phyloP scores from a whole-genome alignment of 2,329 filamentous ascomycete genomes.

The Colletotrichum sp. region DNA sequence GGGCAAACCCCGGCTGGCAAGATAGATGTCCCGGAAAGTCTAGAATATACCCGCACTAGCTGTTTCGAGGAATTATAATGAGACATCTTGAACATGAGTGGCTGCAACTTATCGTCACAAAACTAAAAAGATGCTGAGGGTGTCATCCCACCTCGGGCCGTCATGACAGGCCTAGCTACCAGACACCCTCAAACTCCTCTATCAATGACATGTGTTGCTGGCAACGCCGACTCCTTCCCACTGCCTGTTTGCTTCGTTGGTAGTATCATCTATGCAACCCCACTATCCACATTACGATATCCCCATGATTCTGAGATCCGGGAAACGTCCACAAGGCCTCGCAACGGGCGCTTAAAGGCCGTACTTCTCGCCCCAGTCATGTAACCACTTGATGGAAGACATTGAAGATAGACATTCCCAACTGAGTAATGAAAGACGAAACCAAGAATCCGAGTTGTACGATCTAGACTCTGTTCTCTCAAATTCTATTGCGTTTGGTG shows the following conservation, averaged over 20 bases:
- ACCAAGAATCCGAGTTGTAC: background rate
- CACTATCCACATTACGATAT: background rate
- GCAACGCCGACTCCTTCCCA: background rate
- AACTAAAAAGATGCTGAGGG: background rate
- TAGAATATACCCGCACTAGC: background rate
- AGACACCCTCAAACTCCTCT: background rate
- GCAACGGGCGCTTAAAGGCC: accelerated
- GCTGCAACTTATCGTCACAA: background rate
- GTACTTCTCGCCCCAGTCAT: background rate
- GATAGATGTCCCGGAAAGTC: background rate
- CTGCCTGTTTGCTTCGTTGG: background rate
- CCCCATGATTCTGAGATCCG: background rate
- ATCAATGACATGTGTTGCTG: background rate
- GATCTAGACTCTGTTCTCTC: background rate
- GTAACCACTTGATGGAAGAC: background rate
- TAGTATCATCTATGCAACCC: background rate
- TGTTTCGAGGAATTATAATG: background rate
- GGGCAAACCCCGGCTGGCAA: background rate
- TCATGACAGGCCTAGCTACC: background rate
- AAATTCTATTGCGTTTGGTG: background rate
- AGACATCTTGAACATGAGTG: background rate
- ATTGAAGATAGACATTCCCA: background rate
- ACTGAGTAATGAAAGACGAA: background rate
- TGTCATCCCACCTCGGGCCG: background rate
- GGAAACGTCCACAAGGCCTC: background rate